A percentile compares a stretch with the other conserved stretches of the same genome.
These are phyloP conservation scores for Paramarasmius palmivorus DNA, from an alignment of 1,284 basidiomycete species.

Conservation along the genomic window DNA sequence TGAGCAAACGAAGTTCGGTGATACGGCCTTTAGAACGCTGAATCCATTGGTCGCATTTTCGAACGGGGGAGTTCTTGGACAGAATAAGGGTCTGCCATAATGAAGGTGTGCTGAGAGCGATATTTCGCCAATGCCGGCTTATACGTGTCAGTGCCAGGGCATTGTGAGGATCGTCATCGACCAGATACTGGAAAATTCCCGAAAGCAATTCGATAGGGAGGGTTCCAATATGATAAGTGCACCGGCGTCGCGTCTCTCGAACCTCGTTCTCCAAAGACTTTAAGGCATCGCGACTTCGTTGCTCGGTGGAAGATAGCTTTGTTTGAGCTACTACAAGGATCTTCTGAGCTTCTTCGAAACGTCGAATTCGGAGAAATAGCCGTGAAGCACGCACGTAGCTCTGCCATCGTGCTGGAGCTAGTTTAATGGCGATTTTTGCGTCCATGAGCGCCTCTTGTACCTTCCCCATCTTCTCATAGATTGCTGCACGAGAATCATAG, in stretches of 20 bases:
- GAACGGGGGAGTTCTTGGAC: slow-evolving; percentile 41
- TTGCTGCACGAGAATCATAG: slow-evolving; percentile 72
- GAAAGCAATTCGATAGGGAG: slow-evolving; percentile 66
- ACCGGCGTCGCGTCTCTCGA: slow-evolving; percentile 23
- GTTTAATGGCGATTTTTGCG: slow-evolving; percentile 61
- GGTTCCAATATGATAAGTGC: slow-evolving; percentile 38
- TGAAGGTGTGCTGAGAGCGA: slow-evolving; percentile 46
- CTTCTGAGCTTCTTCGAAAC: slow-evolving; percentile 38
- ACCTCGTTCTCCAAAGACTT: slow-evolving; percentile 29
- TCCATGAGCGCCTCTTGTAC: slow-evolving; percentile 65
- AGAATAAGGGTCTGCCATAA: slow-evolving; percentile 64
- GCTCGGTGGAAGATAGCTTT: slow-evolving; percentile 35
- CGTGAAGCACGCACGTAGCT: slow-evolving; percentile 52
- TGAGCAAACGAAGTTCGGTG: slow-evolving; percentile 40
- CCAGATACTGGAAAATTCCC: slow-evolving; percentile 48
- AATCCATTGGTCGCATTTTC: slow-evolving; percentile 58
- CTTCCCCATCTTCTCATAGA: slow-evolving; percentile 57
- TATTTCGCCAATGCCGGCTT: slow-evolving; percentile 58
- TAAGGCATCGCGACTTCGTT: slow-evolving; percentile 37
- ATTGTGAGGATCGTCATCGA: slow-evolving; percentile 41
- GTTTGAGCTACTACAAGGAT: slow-evolving; percentile 49
- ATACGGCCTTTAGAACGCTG: slow-evolving; percentile 53
- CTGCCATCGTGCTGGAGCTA: slow-evolving; percentile 64
- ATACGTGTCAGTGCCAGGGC: slow-evolving; percentile 46
- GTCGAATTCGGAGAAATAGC: slow-evolving; percentile 42